These are phyloP conservation scores for Coemansia sp. DNA, from an alignment of 192 early-diverging fungal genomes.

Conservation along the genomic window DNA sequence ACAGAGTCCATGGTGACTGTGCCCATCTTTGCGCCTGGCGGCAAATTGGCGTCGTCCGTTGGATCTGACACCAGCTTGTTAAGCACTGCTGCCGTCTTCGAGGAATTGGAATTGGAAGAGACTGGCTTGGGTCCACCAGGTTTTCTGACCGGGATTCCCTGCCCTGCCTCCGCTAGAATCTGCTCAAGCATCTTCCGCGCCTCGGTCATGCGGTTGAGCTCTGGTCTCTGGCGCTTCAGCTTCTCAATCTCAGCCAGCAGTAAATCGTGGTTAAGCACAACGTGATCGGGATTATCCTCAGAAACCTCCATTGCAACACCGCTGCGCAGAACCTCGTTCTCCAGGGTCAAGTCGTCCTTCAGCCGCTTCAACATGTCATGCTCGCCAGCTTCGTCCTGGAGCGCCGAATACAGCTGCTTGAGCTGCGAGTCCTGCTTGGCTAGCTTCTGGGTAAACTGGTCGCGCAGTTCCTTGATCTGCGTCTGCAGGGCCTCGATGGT, in stretches of 20 bases:
- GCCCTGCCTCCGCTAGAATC: constrained; percentile 43
- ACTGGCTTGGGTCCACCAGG: constrained; percentile 3
- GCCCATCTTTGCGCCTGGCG: constrained; percentile 39
- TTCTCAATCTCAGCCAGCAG: constrained; percentile 53
- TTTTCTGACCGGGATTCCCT: constrained; percentile 33
- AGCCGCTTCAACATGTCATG: constrained; percentile 54
- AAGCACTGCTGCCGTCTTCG: neutral
- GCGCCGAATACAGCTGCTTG: constrained; percentile 61
- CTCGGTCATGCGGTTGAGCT: constrained; percentile 52
- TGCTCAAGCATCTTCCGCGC: constrained; percentile 52
- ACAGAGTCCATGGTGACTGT: constrained; percentile 55
- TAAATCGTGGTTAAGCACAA: constrained; percentile 46
- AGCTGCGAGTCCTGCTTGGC: constrained; percentile 69
- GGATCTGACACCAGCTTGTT: constrained; percentile 3
- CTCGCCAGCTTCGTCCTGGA: constrained; percentile 60
- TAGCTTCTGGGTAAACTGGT: constrained; percentile 68
- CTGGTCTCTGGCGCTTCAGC: constrained; percentile 45
- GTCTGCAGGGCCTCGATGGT: constrained; percentile 73
- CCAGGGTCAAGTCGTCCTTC: constrained; percentile 50
- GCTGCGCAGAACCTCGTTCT: constrained; percentile 54
- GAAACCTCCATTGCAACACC: constrained; percentile 41
- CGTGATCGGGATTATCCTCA: constrained; percentile 27
- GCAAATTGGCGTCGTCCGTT: constrained; percentile 1
- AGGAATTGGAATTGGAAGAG: neutral
- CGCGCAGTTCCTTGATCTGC: constrained; percentile 66